Conservation (phyloP, 2,329 filamentous ascomycete genomes). For the Talaromyces sp. region DNA sequence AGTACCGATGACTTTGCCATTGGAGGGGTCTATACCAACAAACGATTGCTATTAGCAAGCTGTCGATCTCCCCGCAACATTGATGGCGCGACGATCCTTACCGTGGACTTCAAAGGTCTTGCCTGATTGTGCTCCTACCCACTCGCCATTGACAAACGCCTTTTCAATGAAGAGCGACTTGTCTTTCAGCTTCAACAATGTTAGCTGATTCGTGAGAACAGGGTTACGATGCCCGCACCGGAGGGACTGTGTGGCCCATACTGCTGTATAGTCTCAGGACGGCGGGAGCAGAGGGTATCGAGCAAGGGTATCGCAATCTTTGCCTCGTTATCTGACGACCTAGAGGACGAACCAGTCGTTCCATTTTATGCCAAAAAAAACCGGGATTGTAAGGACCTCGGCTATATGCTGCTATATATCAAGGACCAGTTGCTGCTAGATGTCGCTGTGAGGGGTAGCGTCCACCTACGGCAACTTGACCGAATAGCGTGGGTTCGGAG, state of each 20-base stretch:
- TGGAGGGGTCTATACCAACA: slow-evolving; percentile 65
- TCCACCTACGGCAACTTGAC: not conserved
- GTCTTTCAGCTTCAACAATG: slow-evolving; percentile 61
- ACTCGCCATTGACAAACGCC: slow-evolving; percentile 87
- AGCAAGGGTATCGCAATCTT: slow-evolving; percentile 30
- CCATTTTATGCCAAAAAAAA: slow-evolving; percentile 22
- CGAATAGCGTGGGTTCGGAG: not conserved
- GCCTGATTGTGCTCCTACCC: slow-evolving; percentile 77
- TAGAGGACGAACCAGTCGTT: slow-evolving; percentile 31
- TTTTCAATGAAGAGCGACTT: slow-evolving; percentile 78
- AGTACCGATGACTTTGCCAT: slow-evolving; percentile 73
- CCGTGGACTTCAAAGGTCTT: slow-evolving; percentile 86
- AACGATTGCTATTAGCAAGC: not conserved
- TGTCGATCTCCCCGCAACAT: not conserved
- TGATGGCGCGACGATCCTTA: slow-evolving; percentile 29
- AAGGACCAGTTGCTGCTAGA: not conserved
- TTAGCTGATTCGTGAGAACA: not conserved
- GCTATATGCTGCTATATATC: not conserved
- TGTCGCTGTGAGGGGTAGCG: slow-evolving; percentile 5
- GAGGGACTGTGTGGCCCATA: slow-evolving; percentile 38
- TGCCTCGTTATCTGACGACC: slow-evolving; percentile 32
- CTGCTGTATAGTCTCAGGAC: slow-evolving; percentile 36
- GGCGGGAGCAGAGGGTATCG: slow-evolving; percentile 25
- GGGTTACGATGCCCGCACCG: slow-evolving; percentile 22
- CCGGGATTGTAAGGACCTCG: not conserved